Evolutionary conservation across 495 filamentous ascomycete species (phyloP), one percentile per base, ranked within the genome.

Genomic region (Penicillium manginii): DNA sequence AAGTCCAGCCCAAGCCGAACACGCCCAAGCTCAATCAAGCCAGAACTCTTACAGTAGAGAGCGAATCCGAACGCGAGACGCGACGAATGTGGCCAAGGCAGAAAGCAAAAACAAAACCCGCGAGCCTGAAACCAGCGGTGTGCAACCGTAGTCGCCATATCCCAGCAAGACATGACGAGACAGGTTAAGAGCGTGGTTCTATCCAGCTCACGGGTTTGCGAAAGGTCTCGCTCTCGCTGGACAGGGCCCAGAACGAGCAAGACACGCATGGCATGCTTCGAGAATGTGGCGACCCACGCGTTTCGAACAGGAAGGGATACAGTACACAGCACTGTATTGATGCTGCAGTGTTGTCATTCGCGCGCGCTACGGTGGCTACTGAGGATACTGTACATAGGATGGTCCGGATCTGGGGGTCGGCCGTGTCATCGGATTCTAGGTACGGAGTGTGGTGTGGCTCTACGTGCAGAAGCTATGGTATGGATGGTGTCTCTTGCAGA

Each of bases 271-370:
- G 53, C 47, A 66, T 63, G 55, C 59, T 68, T 66, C 65, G 63
- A 66, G 65, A 68, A 68, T 61, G 65, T 59, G 54, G 62, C 50
- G 40, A 39, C 40, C 37, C 56, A 54, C 45, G 48, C 52, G 48
- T 33, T 31, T 35, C 35, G 19, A 18, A 46, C 22, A 19, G 39
- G 35, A 14, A 50, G 11, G 35, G 23, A 8, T 19, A 19, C 33
- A 29, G 40, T 50, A 45, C n/a, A n/a, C n/a, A n/a, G n/a, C n/a
- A n/a, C n/a, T n/a, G n/a, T n/a, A n/a, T n/a, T n/a, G n/a, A n/a
- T n/a, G n/a, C n/a, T n/a, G n/a, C n/a, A n/a, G n/a, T n/a, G n/a
- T n/a, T n/a, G n/a, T n/a, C n/a, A 50, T 50, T 46, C 42, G 42
- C 42, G 42, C 42, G 42, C 42, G 42, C 42, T 45, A 45, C 35